These are phyloP conservation scores for Phytophthora aleatoria DNA, from an alignment of 352 stramenopile species.

Conservation along the genomic window DNA sequence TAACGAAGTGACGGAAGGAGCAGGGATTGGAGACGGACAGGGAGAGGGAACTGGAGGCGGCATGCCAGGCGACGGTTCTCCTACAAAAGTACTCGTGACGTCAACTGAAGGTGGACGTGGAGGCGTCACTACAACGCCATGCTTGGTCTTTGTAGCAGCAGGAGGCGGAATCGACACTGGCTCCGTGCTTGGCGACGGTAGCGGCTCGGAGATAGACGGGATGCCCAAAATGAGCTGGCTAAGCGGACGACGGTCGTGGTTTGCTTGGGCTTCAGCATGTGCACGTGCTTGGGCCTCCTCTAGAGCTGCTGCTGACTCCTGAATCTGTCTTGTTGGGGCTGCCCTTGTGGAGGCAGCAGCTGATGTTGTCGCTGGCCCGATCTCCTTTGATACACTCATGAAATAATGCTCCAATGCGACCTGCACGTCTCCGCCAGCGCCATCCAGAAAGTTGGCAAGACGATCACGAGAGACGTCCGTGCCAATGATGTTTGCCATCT, in stretches of 20 bases:
- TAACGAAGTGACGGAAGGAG: conserved; percentile 10
- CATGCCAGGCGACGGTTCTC: conserved; percentile 48
- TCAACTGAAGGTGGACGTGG: conserved; percentile 34
- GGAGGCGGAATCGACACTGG: conserved; percentile 25
- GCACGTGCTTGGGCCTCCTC: conserved; percentile 40
- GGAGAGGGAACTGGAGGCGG: conserved; percentile 39
- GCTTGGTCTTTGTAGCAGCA: conserved; percentile 18
- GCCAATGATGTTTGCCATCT: conserved; percentile 84
- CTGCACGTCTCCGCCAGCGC: conserved; percentile 81
- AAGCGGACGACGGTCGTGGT: conserved; percentile 50
- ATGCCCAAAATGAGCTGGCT: conserved; percentile 79
- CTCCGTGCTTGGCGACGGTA: conserved; percentile 25
- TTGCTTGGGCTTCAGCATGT: conserved; percentile 44
- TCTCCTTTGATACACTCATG: conserved; percentile 73
- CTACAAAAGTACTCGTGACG: conserved; percentile 43
- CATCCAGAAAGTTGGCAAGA: conserved; percentile 78
- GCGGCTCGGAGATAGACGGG: conserved; percentile 46
- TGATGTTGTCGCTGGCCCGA: conserved; percentile 3
- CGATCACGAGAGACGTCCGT: conserved; percentile 71
- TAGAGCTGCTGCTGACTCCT: conserved; percentile 22
- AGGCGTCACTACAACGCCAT: conserved; percentile 19
- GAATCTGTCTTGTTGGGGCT: conserved; percentile 13
- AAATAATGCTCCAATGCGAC: conserved; percentile 91
- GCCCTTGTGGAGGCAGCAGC: conserved; percentile 5
- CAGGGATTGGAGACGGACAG: conserved; percentile 25